phyloP scores from a whole-genome alignment of 192 early-diverging fungal species.

The Coemansia interrupta region DNA sequence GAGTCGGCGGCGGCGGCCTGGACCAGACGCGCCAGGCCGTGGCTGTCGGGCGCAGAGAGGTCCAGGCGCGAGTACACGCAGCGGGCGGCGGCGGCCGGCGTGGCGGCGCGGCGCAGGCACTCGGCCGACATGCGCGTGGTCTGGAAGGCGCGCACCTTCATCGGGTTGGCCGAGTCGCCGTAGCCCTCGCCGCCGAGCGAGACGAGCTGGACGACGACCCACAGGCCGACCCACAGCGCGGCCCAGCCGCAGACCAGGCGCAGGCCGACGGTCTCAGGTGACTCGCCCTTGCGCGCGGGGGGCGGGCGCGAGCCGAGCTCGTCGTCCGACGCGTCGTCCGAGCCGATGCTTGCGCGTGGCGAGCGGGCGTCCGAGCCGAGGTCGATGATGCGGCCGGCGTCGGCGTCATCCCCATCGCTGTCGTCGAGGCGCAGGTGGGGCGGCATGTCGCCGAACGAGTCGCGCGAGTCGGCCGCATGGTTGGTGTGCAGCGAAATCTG shows the following conservation, averaged over 20 bases:
- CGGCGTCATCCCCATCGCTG: constrained; percentile 2
- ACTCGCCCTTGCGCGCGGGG: constrained; percentile 16
- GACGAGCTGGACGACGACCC: constrained; percentile 21
- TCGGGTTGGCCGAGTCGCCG: constrained; percentile 9
- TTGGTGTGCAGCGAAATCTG: constrained; percentile 50
- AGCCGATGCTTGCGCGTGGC: constrained; percentile 8
- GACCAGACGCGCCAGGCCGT: constrained; percentile 28
- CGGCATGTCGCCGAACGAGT: neutral
- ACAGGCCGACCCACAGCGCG: constrained; percentile 28
- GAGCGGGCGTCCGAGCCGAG: neutral
- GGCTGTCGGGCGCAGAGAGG: constrained; percentile 44
- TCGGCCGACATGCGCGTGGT: constrained; percentile 23
- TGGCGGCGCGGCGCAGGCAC: constrained; percentile 12
- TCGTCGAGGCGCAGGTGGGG: constrained; percentile 3
- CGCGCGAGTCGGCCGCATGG: constrained; percentile 1
- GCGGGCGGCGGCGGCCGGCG: neutral
- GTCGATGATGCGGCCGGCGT: constrained; percentile 20
- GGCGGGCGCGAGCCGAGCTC: constrained; percentile 18
- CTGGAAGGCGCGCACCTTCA: constrained; percentile 39
- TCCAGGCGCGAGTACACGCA: constrained; percentile 24
- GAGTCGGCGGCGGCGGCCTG: constrained; percentile 11
- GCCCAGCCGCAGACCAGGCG: constrained; percentile 36
- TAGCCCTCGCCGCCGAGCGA: constrained; percentile 36
- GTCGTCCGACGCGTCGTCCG: constrained; percentile 5
- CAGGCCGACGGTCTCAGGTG: constrained; percentile 32